Evolutionary conservation across 352 stramenopile species (phyloP), one percentile per base, ranked within the genome.

Genomic region (Phytopythium kandeliae): DNA sequence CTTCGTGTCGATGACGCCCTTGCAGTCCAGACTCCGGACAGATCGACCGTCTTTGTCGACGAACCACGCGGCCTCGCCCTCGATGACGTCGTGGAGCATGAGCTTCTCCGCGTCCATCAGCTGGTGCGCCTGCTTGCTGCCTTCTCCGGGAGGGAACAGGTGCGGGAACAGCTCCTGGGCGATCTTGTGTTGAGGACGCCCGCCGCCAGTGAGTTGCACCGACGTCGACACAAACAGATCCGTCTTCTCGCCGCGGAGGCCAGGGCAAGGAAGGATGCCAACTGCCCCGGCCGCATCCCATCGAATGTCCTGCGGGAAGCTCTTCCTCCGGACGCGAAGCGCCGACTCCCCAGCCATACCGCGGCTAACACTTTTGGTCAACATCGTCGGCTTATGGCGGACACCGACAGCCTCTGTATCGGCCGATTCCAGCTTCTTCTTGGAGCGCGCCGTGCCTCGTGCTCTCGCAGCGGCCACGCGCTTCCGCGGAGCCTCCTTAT

Each of bases 61-160:
- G 42, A 87, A 89, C 82, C 82, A 92, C 17, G 86, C 55, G 4
- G 77, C 73, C 43, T 92, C 82, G 2, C 66, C 64, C 47, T 90
- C 74, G 25, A 90, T 71, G 6, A 78, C 77, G 42, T 92, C 82
- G n/a, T 87, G 78, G 15, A 92, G 54, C 33, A 85, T 48, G 2
- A 85, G 21, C 30, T 87, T 87, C 60, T 89, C 61, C 6, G 67
- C 67, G 31, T 77, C 67, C 16, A 76, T 63, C 40, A 76, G 60
- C 33, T 76, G 63, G 7, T 71, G 55, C 19, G 63, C 40, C 3
- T 65, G 51, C 34, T 68, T 73, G 2, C 41, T 41, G 4, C 47
- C 54, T 19, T 58, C 58, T 24, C 54, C 51, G 13, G 60, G 52
- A 3, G 54, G 34, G 45, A 86, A 89, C 16, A 88, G 54, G 33